Evolutionary conservation across 306 rosid species (phyloP), one percentile per base, ranked within the genome.

Genomic region (Ochetophila trinervis): DNA sequence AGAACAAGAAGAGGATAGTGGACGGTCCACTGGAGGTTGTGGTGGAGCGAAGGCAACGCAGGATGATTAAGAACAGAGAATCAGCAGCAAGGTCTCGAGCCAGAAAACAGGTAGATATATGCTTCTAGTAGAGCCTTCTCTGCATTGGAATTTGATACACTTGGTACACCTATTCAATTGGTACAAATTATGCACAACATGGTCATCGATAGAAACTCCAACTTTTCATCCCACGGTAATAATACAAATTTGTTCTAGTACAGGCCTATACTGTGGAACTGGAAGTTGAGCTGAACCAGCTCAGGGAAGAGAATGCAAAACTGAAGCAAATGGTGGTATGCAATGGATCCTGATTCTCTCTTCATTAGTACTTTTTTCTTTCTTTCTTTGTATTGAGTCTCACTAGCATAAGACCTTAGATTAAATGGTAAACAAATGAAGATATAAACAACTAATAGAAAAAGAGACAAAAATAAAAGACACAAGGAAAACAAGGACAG

Each of bases 31-130:
- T 77, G 4, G 90, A 90, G 57, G 83, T 82, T 35, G 85, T 78
- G 0, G 74, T 85, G 57, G 88, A 83, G 75, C 65, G 90, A 50
- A 78, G 91, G 82, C 97, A 85, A 55, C 91, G 88, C 17, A 72
- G 95, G 59, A 90, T 90, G 95, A 68, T 90, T 75, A 90, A 85
- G 78, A 90, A 90, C 64, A 84, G 95, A 6, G 95, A 90, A 71
- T 90, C 97, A 0, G 91, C 97, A 1, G 95, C 95, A 6, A 84
- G 95, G 23, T 90, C 95, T 18, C 83, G 97, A 16, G 88, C 91
- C 0, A 79, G 97, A 62, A 90, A 72, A 80, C 91, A 85, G 97
- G 95, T 90, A 48, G 21, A 19, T 65, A 19, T 21, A 1, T n/a
- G n/a, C n/a, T n/a, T n/a, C n/a, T n/a, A n/a, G n/a, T n/a, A n/a